Percentiles rank a stretch among this genome's conserved stretches.
Evolutionary conservation across 306 rosid species (phyloP).

Genomic region (Corylus avellana): DNA sequence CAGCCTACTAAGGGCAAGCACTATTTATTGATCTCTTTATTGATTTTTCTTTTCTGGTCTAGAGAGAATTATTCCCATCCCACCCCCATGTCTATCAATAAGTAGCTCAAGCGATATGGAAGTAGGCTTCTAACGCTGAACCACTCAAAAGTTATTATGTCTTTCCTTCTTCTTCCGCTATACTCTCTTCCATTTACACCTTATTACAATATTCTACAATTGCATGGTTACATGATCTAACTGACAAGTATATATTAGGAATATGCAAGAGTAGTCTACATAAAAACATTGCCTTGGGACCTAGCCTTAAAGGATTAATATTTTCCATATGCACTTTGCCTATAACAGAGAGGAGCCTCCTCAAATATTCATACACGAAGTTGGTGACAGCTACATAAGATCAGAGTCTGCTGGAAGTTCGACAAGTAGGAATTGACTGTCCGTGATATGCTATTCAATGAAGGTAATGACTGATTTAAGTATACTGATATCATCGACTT

Average conservation of each 20-base stretch:
- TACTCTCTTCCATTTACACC: no score
- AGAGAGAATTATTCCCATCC: no score
- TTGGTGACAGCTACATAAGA: constrained; percentile 31
- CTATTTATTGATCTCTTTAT: no score
- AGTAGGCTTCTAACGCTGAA: no score
- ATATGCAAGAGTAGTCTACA: not conserved
- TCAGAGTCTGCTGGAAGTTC: constrained; percentile 53
- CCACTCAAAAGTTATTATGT: no score
- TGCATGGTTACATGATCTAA: constrained; percentile 1
- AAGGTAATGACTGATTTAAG: constrained; percentile 31
- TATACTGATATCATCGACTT: not conserved
- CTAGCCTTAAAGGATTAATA: not conserved
- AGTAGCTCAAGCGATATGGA: no score
- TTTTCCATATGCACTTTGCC: not conserved
- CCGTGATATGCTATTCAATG: constrained; percentile 19
- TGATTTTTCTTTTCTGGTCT: no score
- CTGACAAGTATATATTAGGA: not conserved
- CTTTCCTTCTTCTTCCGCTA: no score
- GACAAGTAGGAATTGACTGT: constrained; percentile 28
- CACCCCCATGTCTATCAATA: no score
- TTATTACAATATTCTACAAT: no score
- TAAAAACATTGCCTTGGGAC: not conserved
- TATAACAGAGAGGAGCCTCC: constrained; percentile 65
- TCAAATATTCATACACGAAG: constrained; percentile 58
- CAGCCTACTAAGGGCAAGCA: no score